These are phyloP conservation scores for Epicoccum sorghinum DNA, from an alignment of 2,329 filamentous ascomycete species.

Conservation along the genomic window DNA sequence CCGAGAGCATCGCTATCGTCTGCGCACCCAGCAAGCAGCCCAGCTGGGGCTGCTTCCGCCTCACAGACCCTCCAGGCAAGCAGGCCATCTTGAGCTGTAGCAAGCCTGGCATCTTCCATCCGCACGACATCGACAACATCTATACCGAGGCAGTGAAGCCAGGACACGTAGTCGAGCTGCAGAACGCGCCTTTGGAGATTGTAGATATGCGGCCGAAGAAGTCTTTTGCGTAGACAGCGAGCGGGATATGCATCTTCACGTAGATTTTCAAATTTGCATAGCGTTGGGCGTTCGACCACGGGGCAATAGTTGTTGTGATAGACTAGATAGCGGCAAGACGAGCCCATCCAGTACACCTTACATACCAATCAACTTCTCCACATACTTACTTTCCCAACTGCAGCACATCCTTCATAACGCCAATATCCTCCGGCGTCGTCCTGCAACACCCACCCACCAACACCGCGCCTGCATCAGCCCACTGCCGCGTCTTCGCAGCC, in stretches of 20 bases:
- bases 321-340: background rate
- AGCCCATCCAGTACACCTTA: too few species aligned
- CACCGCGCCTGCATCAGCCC: constrained; percentile 47
- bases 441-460: constrained; percentile 57
- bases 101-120: constrained; percentile 83
- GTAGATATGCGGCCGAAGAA: constrained; percentile 62
- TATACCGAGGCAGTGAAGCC: constrained; percentile 73
- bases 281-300: constrained; percentile 2
- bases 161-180: constrained; percentile 64
- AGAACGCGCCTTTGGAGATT: constrained; percentile 66
- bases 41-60: constrained; percentile 88
- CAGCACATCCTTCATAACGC: constrained; percentile 38
- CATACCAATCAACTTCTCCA: background rate
- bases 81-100: constrained; percentile 82
- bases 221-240: constrained; percentile 13
- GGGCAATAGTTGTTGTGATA: background rate
- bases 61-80: constrained; percentile 91
- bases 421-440: constrained; percentile 52
- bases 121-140: constrained; percentile 70
- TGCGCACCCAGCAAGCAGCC: constrained; percentile 84
- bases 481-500: constrained; percentile 39
- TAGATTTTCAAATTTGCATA: background rate
- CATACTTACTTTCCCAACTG: background rate
- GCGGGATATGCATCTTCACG: background rate
- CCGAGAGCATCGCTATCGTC: constrained; percentile 95